phyloP scores from a whole-genome alignment of 345 rosid species.

The Litchi chinensis region DNA sequence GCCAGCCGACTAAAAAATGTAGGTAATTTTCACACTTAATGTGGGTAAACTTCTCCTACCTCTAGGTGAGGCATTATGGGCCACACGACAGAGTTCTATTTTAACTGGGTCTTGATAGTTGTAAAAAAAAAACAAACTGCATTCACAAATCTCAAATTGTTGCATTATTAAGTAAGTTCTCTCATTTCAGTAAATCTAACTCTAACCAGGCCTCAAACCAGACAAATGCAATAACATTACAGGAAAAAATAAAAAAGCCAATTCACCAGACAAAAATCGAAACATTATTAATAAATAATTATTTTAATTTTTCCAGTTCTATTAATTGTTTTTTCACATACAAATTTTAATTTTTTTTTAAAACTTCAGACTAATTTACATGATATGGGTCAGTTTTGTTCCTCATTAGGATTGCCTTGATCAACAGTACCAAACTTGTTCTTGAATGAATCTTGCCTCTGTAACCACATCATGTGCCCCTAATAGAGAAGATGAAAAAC shows the following conservation, averaged over 20 bases:
- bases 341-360: background rate
- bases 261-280: background rate
- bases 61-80: too few species aligned
- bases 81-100: too few species aligned
- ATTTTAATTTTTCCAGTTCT: too few species aligned
- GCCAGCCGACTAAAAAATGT: too few species aligned
- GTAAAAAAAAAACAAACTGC: too few species aligned
- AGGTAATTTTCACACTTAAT: too few species aligned
- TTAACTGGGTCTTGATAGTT: too few species aligned
- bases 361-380: background rate
- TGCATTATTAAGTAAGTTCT: background rate
- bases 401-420: constrained; percentile 23
- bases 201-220: background rate
- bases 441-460: constrained; percentile 82
- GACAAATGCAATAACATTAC: background rate
- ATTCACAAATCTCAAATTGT: background rate
- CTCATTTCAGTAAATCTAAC: background rate
- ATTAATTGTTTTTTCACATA: background rate
- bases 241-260: background rate
- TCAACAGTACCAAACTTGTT: constrained; percentile 56
- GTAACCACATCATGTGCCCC: constrained; percentile 95
- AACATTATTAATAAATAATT: too few species aligned
- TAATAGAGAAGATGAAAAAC: constrained; percentile 26
- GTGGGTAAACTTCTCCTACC: too few species aligned
- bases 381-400: constrained; percentile 19